phyloP scores from a whole-genome alignment of 2,329 filamentous ascomycete genomes.

The Coniochaeta hoffmannii region DNA sequence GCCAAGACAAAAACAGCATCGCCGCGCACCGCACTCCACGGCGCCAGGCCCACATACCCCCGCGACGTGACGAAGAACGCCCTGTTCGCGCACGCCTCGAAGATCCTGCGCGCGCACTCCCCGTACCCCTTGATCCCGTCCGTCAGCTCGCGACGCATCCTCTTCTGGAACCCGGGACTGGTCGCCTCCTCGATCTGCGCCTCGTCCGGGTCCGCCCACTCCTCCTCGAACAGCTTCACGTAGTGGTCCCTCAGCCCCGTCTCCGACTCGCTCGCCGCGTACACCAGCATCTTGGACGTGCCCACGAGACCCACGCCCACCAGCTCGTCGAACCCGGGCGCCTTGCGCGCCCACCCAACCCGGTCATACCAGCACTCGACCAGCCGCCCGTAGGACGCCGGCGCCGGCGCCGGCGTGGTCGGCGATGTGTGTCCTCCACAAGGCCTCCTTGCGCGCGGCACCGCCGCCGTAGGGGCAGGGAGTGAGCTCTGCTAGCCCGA shows the following conservation, averaged over 20 bases:
- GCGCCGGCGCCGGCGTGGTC: slow-evolving; percentile 1
- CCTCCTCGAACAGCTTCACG: too few species aligned
- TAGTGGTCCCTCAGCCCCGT: slow-evolving; percentile 4
- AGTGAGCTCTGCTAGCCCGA: not conserved
- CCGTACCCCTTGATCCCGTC: slow-evolving; percentile 7
- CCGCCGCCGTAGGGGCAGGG: slow-evolving; percentile 4
- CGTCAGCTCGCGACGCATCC: too few species aligned
- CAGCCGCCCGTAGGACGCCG: not conserved
- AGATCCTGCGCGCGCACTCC: slow-evolving; percentile 4
- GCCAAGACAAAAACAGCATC: slow-evolving; percentile 2
- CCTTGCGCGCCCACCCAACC: not conserved
- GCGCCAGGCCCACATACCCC: slow-evolving; percentile 5
- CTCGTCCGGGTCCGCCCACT: too few species aligned
- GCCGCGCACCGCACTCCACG: not conserved
- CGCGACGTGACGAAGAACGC: slow-evolving; percentile 3
- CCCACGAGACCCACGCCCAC: too few species aligned
- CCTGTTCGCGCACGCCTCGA: slow-evolving; percentile 1
- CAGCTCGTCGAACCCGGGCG: too few species aligned
- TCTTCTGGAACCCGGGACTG: too few species aligned
- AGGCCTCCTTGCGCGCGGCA: slow-evolving; percentile 2
- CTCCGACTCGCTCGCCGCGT: slow-evolving; percentile 3
- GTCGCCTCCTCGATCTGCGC: too few species aligned
- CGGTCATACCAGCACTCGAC: slow-evolving; percentile 7
- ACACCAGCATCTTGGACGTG: slow-evolving; percentile 3
- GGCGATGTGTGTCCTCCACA: slow-evolving; percentile 5